Evolutionary conservation across 257 asterid species (phyloP).

Genomic region (Verbascum thapsus): DNA sequence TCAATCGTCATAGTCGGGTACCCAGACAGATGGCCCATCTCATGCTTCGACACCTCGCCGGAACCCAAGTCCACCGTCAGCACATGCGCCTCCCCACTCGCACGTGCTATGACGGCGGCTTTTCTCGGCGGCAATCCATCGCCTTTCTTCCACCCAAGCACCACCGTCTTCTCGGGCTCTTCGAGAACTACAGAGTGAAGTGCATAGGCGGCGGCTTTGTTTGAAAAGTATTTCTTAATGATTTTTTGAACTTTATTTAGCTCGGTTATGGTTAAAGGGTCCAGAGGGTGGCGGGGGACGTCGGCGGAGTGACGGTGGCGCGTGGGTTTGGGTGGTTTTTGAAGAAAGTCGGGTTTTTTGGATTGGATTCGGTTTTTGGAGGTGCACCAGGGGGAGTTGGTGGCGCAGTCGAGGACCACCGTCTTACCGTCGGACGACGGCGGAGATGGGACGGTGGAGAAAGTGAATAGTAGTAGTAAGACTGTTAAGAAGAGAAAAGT

Average conservation of each 20-base stretch:
- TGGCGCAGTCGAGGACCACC: constrained; percentile 44
- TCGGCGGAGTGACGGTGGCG: constrained; percentile 53
- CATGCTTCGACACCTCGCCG: constrained; percentile 47
- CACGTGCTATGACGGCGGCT: constrained; percentile 89
- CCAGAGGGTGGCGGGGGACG: constrained; percentile 87
- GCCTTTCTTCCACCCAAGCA: constrained; percentile 65
- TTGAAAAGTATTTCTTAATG: constrained; percentile 41
- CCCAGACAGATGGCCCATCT: constrained; percentile 53
- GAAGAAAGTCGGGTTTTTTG: constrained; percentile 28
- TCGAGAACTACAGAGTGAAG: constrained; percentile 77
- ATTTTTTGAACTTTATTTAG: constrained; percentile 42
- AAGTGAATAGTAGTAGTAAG: constrained; percentile 51
- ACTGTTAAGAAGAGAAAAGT: constrained; percentile 46
- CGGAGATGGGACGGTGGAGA: constrained; percentile 54
- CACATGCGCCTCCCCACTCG: constrained; percentile 45
- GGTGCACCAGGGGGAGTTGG: constrained; percentile 56
- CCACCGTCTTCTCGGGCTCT: constrained; percentile 70
- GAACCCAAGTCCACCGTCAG: constrained; percentile 60
- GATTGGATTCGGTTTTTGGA: constrained; percentile 54
- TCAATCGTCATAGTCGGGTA: constrained; percentile 89
- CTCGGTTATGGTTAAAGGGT: constrained; percentile 77
- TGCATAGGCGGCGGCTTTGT: constrained; percentile 51
- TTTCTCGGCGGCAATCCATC: constrained; percentile 59
- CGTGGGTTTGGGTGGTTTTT: constrained; percentile 28
- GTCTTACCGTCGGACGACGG: constrained; percentile 41